Evolutionary conservation across 352 stramenopile species (phyloP), one percentile per base, ranked within the genome.

Genomic region (Phytopythium ostracodes): DNA sequence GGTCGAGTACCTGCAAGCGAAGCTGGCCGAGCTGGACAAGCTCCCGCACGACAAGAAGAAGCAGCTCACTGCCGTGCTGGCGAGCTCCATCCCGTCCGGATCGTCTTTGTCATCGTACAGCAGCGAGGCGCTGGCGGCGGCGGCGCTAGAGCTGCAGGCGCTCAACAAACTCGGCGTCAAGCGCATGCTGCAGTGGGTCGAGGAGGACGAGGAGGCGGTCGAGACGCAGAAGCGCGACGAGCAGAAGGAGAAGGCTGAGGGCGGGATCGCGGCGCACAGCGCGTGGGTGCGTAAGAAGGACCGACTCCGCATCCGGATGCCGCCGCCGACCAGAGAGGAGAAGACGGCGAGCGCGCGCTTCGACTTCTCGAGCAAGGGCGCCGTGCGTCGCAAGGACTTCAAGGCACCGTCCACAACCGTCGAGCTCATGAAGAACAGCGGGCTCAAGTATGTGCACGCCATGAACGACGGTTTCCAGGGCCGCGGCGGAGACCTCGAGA

Each of bases 391-490:
- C 36, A 77, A 84, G 33, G 77, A 73, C 24, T 66, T 80, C 47
- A 75, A 85, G 12, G 63, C 88, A 31, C 81, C 83, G 40, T 88
- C 79, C 25, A 90, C 82, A 6, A 88, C 85, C 0, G 79, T 90
- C 17, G 85, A 94, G 29, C 65, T 94, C 17, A 92, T 94, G 83
- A 68, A 74, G 12, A 59, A 74, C 31, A 92, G 81, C 58, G 85
- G 81, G 2, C 77, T 94, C 52, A 92, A 91, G 60, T 94, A 92
- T 59, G 81, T 92, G 10, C 85, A 92, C 53, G 83, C 85, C 20
- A 94, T 92, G 85, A 92, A 79, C 59, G 82, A 94, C 71, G 85
- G 84, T 18, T 92, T 94, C 59, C 83, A 94, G 64, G 85, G 83
- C 15, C 78, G 85, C n/a, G 83, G 81, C 9, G 84, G 84, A 8